Evolutionary conservation across 106 monocot species (phyloP).

Genomic region (Acorus calamus): DNA sequence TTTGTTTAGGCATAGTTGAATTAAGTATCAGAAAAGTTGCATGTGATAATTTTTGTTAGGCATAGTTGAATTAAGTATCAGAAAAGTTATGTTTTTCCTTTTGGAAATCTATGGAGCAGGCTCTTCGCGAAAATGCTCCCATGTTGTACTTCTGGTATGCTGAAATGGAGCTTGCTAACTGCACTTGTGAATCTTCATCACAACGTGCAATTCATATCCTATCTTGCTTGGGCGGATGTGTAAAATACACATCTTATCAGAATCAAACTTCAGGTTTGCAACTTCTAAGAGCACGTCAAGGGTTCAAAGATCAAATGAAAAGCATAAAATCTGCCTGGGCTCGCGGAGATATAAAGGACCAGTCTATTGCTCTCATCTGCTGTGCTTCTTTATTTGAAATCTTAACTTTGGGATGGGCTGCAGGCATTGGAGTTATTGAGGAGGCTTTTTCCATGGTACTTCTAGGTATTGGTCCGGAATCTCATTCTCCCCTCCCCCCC

Average conservation of each 20-base stretch:
- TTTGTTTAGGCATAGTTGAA: too few species aligned
- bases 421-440: slow-evolving; percentile 64
- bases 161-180: slow-evolving; percentile 53
- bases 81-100: neutral
- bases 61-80: too few species aligned
- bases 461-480: slow-evolving; percentile 40
- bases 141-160: slow-evolving; percentile 89
- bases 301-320: slow-evolving; percentile 79
- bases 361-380: slow-evolving; percentile 61
- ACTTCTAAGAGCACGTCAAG: slow-evolving; percentile 65
- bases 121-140: slow-evolving; percentile 40
- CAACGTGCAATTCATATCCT: slow-evolving; percentile 67
- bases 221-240: slow-evolving; percentile 55
- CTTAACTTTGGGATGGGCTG: slow-evolving; percentile 42
- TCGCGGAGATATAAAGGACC: slow-evolving; percentile 53
- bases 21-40: too few species aligned
- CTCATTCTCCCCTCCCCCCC: neutral
- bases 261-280: slow-evolving; percentile 34
- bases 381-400: slow-evolving; percentile 79
- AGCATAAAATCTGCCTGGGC: slow-evolving; percentile 46
- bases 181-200: slow-evolving; percentile 11
- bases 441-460: slow-evolving; percentile 61
- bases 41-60: too few species aligned
- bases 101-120: slow-evolving; percentile 26
- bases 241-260: slow-evolving; percentile 51